These are phyloP conservation scores for Phialophora tarda DNA, from an alignment of 2,329 filamentous ascomycete genomes.

Conservation along the genomic window DNA sequence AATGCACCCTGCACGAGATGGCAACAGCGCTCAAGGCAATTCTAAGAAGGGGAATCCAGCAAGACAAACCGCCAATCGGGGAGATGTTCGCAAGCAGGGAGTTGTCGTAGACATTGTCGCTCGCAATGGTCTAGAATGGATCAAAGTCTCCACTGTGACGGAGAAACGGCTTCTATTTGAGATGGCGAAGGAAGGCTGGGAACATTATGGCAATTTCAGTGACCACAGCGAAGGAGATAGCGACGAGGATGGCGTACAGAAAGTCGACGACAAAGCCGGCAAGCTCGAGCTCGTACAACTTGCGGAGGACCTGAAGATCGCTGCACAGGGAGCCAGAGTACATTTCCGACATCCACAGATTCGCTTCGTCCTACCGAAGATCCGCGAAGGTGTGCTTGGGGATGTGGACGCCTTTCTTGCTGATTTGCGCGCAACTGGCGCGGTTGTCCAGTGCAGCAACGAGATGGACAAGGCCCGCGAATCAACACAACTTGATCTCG, in stretches of 20 bases:
- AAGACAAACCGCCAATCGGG: slow-evolving; percentile 16
- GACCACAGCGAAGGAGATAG: slow-evolving; percentile 42
- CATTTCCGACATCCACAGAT: slow-evolving; percentile 65
- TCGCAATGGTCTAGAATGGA: slow-evolving; percentile 67
- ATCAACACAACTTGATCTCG: slow-evolving; percentile 17
- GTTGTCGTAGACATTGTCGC: slow-evolving; percentile 69
- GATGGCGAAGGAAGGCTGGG: slow-evolving; percentile 71
- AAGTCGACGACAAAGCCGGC: slow-evolving; percentile 48
- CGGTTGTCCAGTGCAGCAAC: slow-evolving; percentile 46
- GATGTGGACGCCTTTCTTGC: slow-evolving; percentile 64
- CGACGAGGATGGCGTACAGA: slow-evolving; percentile 40
- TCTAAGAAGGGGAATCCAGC: not conserved
- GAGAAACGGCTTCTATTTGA: slow-evolving; percentile 69
- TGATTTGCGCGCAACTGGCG: slow-evolving; percentile 60
- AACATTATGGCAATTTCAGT: slow-evolving; percentile 50
- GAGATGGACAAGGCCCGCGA: not conserved
- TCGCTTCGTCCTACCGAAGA: slow-evolving; percentile 65
- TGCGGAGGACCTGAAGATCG: slow-evolving; percentile 63
- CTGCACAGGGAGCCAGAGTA: slow-evolving; percentile 60
- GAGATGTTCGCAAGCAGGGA: slow-evolving; percentile 48
- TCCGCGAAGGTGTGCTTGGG: slow-evolving; percentile 56
- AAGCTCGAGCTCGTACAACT: slow-evolving; percentile 66
- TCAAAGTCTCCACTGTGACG: slow-evolving; percentile 70
- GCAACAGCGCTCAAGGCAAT: not conserved
- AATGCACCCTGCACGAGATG: slow-evolving; percentile 48